Evolutionary conservation across 805 yeast genomes (phyloP).

Genomic region (Cyberlindnera xylosilytica): DNA sequence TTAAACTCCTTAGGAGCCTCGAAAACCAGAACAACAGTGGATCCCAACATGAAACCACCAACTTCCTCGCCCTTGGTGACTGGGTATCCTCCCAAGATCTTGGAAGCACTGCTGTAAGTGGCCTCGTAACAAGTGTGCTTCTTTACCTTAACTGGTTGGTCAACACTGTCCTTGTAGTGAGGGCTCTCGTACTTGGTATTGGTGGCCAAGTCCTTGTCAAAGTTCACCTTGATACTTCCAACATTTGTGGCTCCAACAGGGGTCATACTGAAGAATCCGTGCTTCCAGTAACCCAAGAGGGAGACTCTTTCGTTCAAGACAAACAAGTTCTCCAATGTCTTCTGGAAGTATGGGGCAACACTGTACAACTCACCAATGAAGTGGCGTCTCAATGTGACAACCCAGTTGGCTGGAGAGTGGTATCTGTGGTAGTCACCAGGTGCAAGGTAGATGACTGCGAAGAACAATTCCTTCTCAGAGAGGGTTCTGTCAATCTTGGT

Average conservation of each 20-base stretch:
- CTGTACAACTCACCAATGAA: conserved; percentile 94
- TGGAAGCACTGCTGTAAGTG: conserved; percentile 77
- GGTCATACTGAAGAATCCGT: conserved; percentile 97
- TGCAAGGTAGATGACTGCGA: conserved; percentile 90
- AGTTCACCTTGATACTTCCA: conserved; percentile 88
- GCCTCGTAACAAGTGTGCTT: conserved; percentile 93
- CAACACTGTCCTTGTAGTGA: conserved; percentile 19
- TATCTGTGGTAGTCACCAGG: conserved; percentile 98
- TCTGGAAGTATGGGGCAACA: conserved; percentile 95
- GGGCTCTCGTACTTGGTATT: conserved; percentile 63
- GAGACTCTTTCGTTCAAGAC: conserved; percentile 95
- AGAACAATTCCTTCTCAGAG: conserved; percentile 61
- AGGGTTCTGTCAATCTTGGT: conserved; percentile 22
- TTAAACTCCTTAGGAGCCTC: conserved; percentile 87
- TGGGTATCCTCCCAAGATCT: conserved; percentile 80
- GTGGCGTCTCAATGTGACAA: conserved; percentile 86
- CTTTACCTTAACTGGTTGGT: conserved; percentile 39
- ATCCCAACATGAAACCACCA: conserved; percentile 96
- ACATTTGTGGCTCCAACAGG: conserved; percentile 99
- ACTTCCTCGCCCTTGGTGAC: conserved; percentile 88
- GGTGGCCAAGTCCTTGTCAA: conserved; percentile 86
- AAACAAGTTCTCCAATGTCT: conserved; percentile 79
- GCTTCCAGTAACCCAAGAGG: conserved; percentile 89
- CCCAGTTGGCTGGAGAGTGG: conserved; percentile 97
- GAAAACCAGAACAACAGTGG: conserved; percentile 94